phyloP scores from a whole-genome alignment of 345 rosid genomes.

The Hevea brasiliensis region DNA sequence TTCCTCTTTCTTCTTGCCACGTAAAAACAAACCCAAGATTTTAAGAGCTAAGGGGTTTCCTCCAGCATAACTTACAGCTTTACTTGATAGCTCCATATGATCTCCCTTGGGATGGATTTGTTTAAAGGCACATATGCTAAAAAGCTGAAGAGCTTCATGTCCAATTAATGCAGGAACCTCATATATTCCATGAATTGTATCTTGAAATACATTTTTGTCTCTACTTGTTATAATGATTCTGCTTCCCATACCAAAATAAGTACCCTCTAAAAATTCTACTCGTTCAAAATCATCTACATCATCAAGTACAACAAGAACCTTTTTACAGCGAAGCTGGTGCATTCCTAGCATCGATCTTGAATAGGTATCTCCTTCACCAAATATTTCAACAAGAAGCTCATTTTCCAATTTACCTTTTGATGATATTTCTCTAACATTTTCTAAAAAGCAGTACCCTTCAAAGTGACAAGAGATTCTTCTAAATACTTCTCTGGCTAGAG shows the following conservation, averaged over 20 bases:
- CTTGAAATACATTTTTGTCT: not conserved
- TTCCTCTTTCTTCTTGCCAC: not conserved
- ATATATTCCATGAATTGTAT: not conserved
- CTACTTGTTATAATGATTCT: not conserved
- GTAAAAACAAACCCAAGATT: not conserved
- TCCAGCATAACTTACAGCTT: not conserved
- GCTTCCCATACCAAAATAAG: not conserved
- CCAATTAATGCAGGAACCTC: not conserved
- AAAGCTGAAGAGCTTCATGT: not conserved
- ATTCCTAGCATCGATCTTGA: no score
- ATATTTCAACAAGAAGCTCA: no score
- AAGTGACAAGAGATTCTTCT: no score
- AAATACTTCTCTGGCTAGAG: no score
- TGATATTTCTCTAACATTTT: no score
- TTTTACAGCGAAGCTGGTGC: not conserved
- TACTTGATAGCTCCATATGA: not conserved
- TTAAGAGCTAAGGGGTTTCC: not conserved
- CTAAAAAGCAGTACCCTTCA: no score
- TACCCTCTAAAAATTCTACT: not conserved
- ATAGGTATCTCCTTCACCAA: not conserved
- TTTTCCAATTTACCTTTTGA: no score
- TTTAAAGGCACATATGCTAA: not conserved
- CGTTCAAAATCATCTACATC: no score
- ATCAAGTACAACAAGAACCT: not conserved
- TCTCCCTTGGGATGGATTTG: not conserved